These are phyloP conservation scores for Chimonanthus salicifolius DNA, from an alignment of 164 flowering plant species.

Conservation along the genomic window DNA sequence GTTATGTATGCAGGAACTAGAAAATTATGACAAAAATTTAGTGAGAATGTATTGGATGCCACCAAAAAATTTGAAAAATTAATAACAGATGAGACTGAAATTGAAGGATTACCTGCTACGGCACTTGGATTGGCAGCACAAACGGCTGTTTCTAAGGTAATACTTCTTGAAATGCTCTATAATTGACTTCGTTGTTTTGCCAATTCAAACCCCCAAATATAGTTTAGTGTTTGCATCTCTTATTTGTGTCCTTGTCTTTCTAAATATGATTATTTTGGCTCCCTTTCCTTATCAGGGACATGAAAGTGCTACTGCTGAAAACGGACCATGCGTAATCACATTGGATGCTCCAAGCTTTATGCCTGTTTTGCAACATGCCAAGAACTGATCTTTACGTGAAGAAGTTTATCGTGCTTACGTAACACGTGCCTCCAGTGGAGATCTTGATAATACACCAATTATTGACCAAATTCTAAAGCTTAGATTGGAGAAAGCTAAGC, in stretches of 20 bases:
- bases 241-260: neutral
- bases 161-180: neutral
- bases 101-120: constrained; percentile 90
- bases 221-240: neutral
- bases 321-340: constrained; percentile 95
- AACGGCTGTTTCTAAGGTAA: constrained; percentile 86
- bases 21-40: constrained; percentile 76
- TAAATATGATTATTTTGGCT: neutral
- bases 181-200: neutral
- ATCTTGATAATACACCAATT: constrained; percentile 75
- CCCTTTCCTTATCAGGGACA: constrained; percentile 48
- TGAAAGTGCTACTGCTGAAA: constrained; percentile 87
- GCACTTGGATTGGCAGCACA: constrained; percentile 90
- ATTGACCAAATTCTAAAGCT: constrained; percentile 84
- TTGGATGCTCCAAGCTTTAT: constrained; percentile 87
- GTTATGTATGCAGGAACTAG: constrained; percentile 57
- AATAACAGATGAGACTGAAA: constrained; percentile 72
- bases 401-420: constrained; percentile 89
- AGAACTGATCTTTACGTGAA: constrained; percentile 74
- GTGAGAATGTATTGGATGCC: constrained; percentile 86
- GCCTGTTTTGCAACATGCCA: constrained; percentile 92
- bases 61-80: constrained; percentile 92
- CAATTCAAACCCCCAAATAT: neutral
- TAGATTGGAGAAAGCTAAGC: constrained; percentile 87
- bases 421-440: constrained; percentile 83